Evolutionary conservation across 306 rosid species (phyloP), one percentile per base, ranked within the genome.

Genomic region (Ochetophila trinervis): DNA sequence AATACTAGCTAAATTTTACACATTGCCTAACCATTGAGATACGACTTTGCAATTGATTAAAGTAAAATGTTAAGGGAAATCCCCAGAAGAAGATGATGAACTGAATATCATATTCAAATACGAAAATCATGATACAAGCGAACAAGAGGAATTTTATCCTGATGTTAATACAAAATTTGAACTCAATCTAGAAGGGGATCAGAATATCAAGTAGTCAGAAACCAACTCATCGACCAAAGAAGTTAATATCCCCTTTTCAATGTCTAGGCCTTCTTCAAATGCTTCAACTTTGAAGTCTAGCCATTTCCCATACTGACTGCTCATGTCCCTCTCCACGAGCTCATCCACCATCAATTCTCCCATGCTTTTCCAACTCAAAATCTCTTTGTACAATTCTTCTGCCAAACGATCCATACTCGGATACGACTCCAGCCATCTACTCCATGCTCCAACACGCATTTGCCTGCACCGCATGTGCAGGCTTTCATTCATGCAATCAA

Each of bases 241-340:
- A 65, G 59, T 66, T 53, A 83, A 67, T 6, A 92, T 74, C 65
- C 66, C 79, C 56, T 56, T 66, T 78, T 86, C 95, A 74, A 89
- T 70, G 72, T 82, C 87, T 59, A 73, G 32, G 50, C 84, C 88
- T 60, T 87, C 88, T 69, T 85, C 94, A 59, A 64, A 87, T 66
- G 83, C 84, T 76, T 89, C 96, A 23, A 58, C 24, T 36, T 79
- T 79, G 45, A 87, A 85, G 82, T 85, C 80, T 9, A 86, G 74
- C 98, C 98, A 92, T 83, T 74, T 87, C 23, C 96, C 98, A 14
- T 15, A 34, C 53, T 74, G 76, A 32, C 77, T 82, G 84, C 94
- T 89, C 96, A 92, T 92, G 67, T 89, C 93, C 79, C 72, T 89
- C 66, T 44, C 63, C 17, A 92, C 87, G 63, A 89, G 87, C 72